Evolutionary conservation across 495 filamentous ascomycete species (phyloP).

Genomic region (Pseudomonodictys pantanalensis): DNA sequence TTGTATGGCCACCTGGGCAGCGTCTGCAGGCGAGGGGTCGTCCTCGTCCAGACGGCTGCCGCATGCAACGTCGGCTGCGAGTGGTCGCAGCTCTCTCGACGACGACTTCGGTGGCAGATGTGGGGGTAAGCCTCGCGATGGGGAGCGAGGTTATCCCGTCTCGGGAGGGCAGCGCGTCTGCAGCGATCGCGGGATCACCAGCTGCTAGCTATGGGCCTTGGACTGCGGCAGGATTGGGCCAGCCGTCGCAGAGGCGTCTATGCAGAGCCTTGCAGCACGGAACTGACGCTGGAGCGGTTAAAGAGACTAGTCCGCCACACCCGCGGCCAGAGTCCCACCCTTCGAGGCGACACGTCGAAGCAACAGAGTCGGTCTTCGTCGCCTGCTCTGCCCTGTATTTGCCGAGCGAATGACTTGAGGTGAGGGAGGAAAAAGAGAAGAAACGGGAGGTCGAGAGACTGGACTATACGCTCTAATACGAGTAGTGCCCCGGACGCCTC

Average conservation of each 20-base stretch:
- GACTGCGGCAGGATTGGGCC: too few species aligned
- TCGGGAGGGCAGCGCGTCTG: background rate
- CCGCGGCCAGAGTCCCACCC: background rate
- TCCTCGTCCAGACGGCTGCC: background rate
- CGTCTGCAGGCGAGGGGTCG: background rate
- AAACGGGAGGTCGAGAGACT: background rate
- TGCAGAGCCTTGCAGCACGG: too few species aligned
- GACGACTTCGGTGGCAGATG: too few species aligned
- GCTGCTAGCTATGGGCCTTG: too few species aligned
- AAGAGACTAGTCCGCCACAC: too few species aligned
- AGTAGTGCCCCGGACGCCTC: background rate
- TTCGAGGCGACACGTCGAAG: background rate
- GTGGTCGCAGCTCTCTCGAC: too few species aligned
- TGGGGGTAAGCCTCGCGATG: too few species aligned
- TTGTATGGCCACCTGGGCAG: too few species aligned
- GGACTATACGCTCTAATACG: background rate
- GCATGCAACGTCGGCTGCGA: background rate
- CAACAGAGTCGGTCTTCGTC: background rate
- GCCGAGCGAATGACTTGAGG: too few species aligned
- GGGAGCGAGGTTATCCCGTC: background rate
- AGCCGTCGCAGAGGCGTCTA: too few species aligned
- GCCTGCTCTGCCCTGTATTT: background rate
- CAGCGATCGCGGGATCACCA: too few species aligned
- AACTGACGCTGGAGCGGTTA: too few species aligned
- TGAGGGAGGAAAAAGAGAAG: background rate